Conservation (phyloP, 306 rosid species). For the Casuarina glauca region DNA sequence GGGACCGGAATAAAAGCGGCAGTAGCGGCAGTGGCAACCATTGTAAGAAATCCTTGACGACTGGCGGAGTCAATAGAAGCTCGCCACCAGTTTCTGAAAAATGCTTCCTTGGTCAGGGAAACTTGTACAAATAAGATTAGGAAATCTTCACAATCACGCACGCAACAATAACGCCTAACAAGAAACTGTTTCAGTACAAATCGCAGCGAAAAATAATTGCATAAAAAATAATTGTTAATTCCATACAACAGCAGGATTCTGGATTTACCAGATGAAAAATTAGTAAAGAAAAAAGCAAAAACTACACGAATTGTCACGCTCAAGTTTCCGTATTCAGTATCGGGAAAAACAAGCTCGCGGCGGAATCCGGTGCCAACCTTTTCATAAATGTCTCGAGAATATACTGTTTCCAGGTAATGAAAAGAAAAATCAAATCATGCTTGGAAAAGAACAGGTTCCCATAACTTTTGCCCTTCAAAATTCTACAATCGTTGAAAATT, state of each 20-base stretch:
- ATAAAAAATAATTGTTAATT: neutral
- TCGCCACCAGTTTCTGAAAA: constrained; percentile 23
- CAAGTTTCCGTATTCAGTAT: neutral
- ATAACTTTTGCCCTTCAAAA: neutral
- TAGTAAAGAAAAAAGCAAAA: neutral
- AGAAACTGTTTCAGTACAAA: no score
- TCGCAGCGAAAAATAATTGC: no score
- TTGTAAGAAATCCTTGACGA: constrained; percentile 40
- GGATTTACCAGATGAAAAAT: neutral
- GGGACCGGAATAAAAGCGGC: constrained; percentile 65
- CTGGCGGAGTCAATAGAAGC: constrained; percentile 27
- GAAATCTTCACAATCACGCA: neutral
- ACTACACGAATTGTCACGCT: neutral
- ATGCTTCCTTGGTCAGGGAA: constrained; percentile 8
- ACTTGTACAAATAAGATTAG: neutral
- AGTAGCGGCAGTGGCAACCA: constrained; percentile 94
- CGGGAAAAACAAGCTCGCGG: neutral
- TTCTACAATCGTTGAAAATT: neutral
- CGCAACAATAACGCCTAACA: neutral
- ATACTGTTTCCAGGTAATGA: neutral
- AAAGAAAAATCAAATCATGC: neutral
- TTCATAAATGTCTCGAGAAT: neutral
- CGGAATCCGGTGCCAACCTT: neutral
- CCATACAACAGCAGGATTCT: neutral
- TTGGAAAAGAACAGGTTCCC: neutral